Base-by-base conservation (phyloP, 495 filamentous ascomycete species). In the Xylaria grammica region DNA sequence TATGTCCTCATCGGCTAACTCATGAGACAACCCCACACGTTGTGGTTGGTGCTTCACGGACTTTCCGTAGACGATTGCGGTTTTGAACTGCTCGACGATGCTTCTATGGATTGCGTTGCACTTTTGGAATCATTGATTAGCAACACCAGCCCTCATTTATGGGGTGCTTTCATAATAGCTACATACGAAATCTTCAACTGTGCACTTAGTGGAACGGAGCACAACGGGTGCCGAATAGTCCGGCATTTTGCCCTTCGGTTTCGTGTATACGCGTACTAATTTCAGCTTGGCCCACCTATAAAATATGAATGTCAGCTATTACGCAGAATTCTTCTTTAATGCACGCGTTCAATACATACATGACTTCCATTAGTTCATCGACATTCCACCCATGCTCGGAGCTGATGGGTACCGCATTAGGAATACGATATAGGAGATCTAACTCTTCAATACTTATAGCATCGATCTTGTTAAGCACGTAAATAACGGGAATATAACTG, bases 41-140 rank as follows among this genome's bases (percentile, higher is more conserved):
- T 98, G 96, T 65, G 95, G 95, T 79, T 99, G 95, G 81, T 99
- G 95, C 85, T 97, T 98, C 40, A 99, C 95, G 44, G 93, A 97
- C 69, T 92, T 92, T 55, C 95, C 95, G 78, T 98, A 99, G 50
- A 99, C 95, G 76, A 99, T 89, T 19, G 95, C 95, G 36, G 87
- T 84, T 81, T 93, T 95, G 85, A 99, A 99, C 69, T 97, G 89
- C 73, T 99, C 95, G 60, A 96, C 85, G 72, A 99, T 99, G 34
- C 87, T 93, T 75, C 93, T 91, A 79, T 99, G 95, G 77, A 99
- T 99, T 65, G 92, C 82, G 79, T 97, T 96, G 78, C 95, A 99
- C 94, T 97, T 57, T 51, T 22, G 32, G 76, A 49, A 53, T 22
- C 59, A 48, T 70, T 55, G 67, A 73, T 77, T 56, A 76, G 66